Evolutionary conservation across 2,329 filamentous ascomycete species (phyloP).

Genomic region (Hirsutella rhossiliensis): DNA sequence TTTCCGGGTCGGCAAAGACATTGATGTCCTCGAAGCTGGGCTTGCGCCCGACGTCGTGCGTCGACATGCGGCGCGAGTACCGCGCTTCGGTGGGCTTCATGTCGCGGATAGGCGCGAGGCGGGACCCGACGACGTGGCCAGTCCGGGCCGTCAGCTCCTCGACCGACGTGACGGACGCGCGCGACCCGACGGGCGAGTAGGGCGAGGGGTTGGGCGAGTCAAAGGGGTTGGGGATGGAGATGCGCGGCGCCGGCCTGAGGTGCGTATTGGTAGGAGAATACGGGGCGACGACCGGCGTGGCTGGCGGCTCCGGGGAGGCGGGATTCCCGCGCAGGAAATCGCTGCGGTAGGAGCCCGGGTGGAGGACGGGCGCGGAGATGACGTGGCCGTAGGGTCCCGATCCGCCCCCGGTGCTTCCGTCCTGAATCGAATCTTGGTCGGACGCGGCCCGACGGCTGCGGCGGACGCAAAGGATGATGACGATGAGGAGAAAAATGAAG

Average conservation of each 20-base stretch:
- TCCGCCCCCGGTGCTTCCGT: slow-evolving; percentile 2
- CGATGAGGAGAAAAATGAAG: slow-evolving; percentile 25
- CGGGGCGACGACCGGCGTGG: too few relatives aligned
- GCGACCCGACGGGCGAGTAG: slow-evolving; percentile 7
- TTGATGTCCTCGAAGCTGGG: slow-evolving; percentile 38
- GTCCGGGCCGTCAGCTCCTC: slow-evolving; percentile 14
- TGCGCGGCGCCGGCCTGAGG: slow-evolving; percentile 6
- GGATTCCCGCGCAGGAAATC: slow-evolving; percentile 39
- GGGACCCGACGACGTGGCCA: slow-evolving; percentile 13
- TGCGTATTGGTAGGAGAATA: slow-evolving; percentile 4
- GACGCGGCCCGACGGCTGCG: slow-evolving; percentile 3
- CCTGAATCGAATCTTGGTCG: slow-evolving; percentile 5
- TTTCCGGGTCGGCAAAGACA: slow-evolving; percentile 37
- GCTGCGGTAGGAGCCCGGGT: slow-evolving; percentile 29
- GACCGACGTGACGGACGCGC: slow-evolving; percentile 10
- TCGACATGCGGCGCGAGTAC: slow-evolving; percentile 13
- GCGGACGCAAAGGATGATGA: slow-evolving; percentile 27
- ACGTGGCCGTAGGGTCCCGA: slow-evolving; percentile 22
- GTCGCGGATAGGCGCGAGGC: slow-evolving; percentile 23
- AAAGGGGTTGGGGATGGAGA: slow-evolving; percentile 24
- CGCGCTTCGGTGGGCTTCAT: slow-evolving; percentile 20
- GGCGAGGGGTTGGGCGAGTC: slow-evolving; percentile 16
- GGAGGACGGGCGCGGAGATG: slow-evolving; percentile 45
- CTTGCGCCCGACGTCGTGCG: slow-evolving; percentile 25
- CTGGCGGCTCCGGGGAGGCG: background rate